Evolutionary conservation across 768 basidiomycete species (phyloP), one percentile per base, ranked within the genome.

Genomic region (Russula olivacea): DNA sequence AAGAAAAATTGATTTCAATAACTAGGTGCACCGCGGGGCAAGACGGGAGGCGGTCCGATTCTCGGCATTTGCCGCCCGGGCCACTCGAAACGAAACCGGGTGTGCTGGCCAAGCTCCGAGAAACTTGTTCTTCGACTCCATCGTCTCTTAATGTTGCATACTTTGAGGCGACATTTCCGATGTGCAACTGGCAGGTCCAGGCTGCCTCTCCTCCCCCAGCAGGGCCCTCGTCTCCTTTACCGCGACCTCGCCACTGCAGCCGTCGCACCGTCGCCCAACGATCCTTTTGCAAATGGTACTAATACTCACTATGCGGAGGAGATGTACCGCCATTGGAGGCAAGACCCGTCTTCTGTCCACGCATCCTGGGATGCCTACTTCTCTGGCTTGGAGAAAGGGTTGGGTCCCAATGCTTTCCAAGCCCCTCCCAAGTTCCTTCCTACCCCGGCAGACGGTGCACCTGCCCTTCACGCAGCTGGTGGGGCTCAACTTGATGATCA

Each of bases 241-340:
- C 78, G 78, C 34, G 61, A 72, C 2, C 66, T 84, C 59, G 84
- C 85, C 28, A 83, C 81, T 21, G 73, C 79, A 1, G 72, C 76
- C 0, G 63, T 69, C 28, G 73, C 82, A 25, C 89, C 89, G 2
- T 91, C 89, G 2, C 76, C 88, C 23, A 90, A 91, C 68, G 91
- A 93, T 73, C 80, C 81, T 9, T 97, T 98, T 73, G 95, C 94
- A 14, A 96, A 92, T 62, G 94, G 93, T 47, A 94, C 89, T 47
- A 98, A 97, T 76, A 81, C 93, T 25, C 94, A 96, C 78, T 98
- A 98, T 72, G 89, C 89, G 21, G 95, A 91, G 70, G 93, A 96
- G 75, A 98, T 98, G 96, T 98, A 96, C 77, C 83, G 85, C 68
- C 85, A 88, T 69, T 93, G 91, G 92, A 83, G 82, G 74, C 82